Conservation (phyloP, 805 yeast genomes). For the Danielia reshetovae region DNA sequence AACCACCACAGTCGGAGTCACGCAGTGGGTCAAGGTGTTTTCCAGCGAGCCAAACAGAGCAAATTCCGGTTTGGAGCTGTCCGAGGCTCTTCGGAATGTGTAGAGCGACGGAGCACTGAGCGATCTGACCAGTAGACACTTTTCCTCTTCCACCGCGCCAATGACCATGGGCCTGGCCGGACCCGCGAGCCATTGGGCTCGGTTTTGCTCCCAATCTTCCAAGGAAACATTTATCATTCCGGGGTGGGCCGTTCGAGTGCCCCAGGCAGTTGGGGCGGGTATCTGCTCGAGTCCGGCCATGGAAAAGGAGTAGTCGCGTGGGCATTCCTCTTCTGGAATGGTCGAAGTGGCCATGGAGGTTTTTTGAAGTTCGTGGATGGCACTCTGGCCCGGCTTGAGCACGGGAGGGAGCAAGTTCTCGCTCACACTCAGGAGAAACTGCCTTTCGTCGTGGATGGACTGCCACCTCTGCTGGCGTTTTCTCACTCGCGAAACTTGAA, state of each 20-base stretch:
- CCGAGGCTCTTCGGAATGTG: constrained; percentile 26
- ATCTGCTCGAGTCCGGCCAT: constrained; percentile 13
- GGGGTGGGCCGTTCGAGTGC: not conserved
- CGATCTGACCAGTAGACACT: constrained; percentile 24
- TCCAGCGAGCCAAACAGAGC: constrained; percentile 8
- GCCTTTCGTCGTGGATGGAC: constrained; percentile 1
- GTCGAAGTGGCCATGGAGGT: not conserved
- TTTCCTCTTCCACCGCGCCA: not conserved
- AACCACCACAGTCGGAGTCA: constrained; percentile 9
- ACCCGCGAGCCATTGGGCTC: constrained; percentile 20
- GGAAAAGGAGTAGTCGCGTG: not conserved
- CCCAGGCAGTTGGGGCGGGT: constrained; percentile 6
- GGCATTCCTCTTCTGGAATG: not conserved
- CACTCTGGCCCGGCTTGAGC: not conserved
- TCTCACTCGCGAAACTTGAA: not conserved
- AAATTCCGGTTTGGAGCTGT: constrained; percentile 3
- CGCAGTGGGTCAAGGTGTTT: constrained; percentile 9
- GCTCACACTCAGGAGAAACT: constrained; percentile 1
- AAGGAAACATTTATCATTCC: constrained; percentile 20
- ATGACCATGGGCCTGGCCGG: constrained; percentile 24
- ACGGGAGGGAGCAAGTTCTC: constrained; percentile 1
- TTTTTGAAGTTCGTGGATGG: not conserved
- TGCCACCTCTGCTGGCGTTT: constrained; percentile 1
- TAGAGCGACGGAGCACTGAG: constrained; percentile 40
- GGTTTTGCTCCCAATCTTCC: constrained; percentile 30